Evolutionary conservation across 768 basidiomycete genomes (phyloP).

Genomic region (Austroboletus festivus): DNA sequence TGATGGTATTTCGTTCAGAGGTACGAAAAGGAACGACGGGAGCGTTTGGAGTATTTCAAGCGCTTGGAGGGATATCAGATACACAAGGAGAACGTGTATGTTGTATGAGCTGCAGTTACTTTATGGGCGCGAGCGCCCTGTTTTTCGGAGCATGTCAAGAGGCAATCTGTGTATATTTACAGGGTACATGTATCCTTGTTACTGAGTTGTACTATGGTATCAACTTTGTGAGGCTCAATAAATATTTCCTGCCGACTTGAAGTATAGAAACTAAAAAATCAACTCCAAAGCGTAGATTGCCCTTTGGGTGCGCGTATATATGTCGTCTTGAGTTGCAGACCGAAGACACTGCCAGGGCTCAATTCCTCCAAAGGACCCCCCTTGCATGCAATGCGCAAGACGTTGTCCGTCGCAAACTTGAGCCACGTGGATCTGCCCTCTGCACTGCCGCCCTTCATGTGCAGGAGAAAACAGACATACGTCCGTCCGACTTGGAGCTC

Average conservation of each 20-base stretch:
- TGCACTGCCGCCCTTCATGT: slow-evolving; percentile 1
- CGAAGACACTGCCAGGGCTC: slow-evolving; percentile 1
- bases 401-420: slow-evolving; percentile 24
- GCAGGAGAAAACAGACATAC: slow-evolving; percentile 24
- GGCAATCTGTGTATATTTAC: slow-evolving; percentile 17
- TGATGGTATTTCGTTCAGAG: slow-evolving; percentile 27
- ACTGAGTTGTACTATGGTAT: neutral
- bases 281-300: slow-evolving; percentile 1
- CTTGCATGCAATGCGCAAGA: slow-evolving; percentile 15
- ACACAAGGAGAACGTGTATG: slow-evolving; percentile 56
- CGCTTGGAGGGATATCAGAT: slow-evolving; percentile 50
- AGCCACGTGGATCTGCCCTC: slow-evolving; percentile 17
- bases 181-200: neutral
- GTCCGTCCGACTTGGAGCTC: slow-evolving; percentile 13
- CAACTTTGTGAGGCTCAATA: neutral
- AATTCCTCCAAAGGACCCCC: neutral
- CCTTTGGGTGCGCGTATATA: slow-evolving; percentile 15
- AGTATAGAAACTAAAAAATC: neutral
- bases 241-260: too few relatives aligned
- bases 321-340: slow-evolving; percentile 7
- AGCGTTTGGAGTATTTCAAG: slow-evolving; percentile 52
- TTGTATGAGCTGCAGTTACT: slow-evolving; percentile 38
- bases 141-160: neutral
- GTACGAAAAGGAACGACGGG: slow-evolving; percentile 46
- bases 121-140: neutral